Evolutionary conservation across 345 rosid genomes (phyloP).

Genomic region (Hevea brasiliensis): DNA sequence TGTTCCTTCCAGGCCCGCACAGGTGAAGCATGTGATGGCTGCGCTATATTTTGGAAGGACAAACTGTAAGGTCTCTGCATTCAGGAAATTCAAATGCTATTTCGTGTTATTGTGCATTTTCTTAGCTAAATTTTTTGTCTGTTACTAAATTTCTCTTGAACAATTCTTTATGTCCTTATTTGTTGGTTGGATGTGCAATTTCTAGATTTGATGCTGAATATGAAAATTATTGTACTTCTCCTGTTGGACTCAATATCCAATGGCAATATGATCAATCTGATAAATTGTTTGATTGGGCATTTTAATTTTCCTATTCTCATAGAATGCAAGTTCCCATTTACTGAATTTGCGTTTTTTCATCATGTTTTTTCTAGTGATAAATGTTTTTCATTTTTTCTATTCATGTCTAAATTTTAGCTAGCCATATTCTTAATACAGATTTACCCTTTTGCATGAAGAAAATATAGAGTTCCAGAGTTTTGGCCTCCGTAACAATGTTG

Average conservation of each 20-base stretch:
- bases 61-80: constrained; percentile 45
- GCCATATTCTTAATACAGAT: constrained; percentile 51
- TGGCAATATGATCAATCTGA: not conserved
- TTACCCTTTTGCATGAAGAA: constrained; percentile 76
- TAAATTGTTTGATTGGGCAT: not conserved
- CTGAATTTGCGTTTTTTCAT: not conserved
- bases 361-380: not conserved
- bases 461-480: constrained; percentile 72
- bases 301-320: not conserved
- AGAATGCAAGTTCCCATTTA: not conserved
- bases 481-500: constrained; percentile 90
- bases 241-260: not conserved
- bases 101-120: not conserved
- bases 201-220: not conserved
- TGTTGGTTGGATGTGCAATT: not conserved
- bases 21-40: constrained; percentile 82
- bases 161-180: not conserved
- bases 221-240: not conserved
- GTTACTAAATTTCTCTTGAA: not conserved
- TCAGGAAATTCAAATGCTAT: not conserved
- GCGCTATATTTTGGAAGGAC: constrained; percentile 85
- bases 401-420: constrained; percentile 19
- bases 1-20: constrained; percentile 63
- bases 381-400: not conserved
- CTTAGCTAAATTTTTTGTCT: not conserved